Base-by-base conservation (phyloP, 2,329 filamentous ascomycete species). In the Massarina eburnea region DNA sequence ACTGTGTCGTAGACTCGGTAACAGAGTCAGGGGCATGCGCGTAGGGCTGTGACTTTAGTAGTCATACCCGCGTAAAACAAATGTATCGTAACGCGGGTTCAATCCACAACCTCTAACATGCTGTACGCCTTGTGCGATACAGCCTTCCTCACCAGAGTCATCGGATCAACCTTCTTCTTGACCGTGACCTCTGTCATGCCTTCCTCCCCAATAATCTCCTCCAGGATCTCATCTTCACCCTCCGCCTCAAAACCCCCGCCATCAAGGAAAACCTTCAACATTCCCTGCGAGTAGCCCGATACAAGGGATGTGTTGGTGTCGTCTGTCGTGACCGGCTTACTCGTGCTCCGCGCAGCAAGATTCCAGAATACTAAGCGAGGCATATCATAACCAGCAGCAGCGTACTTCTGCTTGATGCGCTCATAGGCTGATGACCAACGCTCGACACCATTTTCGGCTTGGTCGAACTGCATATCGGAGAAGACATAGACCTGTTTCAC, bases 291-390 rank as follows among this genome's bases (percentile, higher is more conserved):
- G 62, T 82, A 82, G 1, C 80, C 79, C 42, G 72, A 76, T n/a
- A 82, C 76, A 20, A 83, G 54, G 30, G 72, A 70, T 4, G 75
- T 78, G 19, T 77, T 76, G 29, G 61, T 47, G 40, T 78, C 67
- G 1, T 71, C 68, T n/a, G 68, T 70, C 1, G 63, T 72, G 3
- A 78, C 74, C 1, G 79, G 79, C 65, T 81, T 82, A 4, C 73
- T 72, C 1, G 73, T 73, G 2, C 52, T 65, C 0, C 71, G 69
- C 8, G 72, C 75, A 0, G 78, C 78, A 15, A 83, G 67, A 54
- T 83, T 82, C 81, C 80, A 83, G 59, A 81, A 83, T 3, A 84
- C 69, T n/a, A 84, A 64, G 59, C 80, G 73, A 0, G 81, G 81
- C 65, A 83, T 71, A 45, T 81, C 75, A 53, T 84, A 84, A 0